Base-by-base conservation (phyloP, 257 asterid species). In the Marsdenia floribunda region DNA sequence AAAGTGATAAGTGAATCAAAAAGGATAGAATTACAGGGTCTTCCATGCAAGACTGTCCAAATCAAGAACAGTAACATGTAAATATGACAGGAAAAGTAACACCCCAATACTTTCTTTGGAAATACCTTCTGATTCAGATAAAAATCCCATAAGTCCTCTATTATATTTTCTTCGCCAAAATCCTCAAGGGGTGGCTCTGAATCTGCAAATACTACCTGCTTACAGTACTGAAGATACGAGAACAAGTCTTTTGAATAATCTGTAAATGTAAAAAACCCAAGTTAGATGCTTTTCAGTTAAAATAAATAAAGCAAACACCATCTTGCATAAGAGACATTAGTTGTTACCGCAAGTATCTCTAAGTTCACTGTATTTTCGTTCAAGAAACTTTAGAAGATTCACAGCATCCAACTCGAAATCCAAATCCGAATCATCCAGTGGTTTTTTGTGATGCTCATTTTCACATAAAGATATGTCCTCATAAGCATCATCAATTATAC, bases 121-220 rank as follows among this genome's bases (percentile, higher is more conserved):
- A 71, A 46, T 81, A 93, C 97, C 96, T 91, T 81, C 73, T 72
- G 79, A 8, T 78, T 74, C 80, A 82, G 85, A 79, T 86, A 93
- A 78, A 77, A 83, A 47, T 80, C 82, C 96, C 94, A 86, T 29
- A 90, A 75, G 70, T 80, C 90, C 67, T 82, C 79, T 76, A 86
- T 73, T 44, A 89, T 15, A 59, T 72, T 77, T 71, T 85, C 84
- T 81, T 89, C 96, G 47, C 85, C 93, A 37, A 47, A 75, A 77
- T 82, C 88, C 75, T 81, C 87, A 53, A 74, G 73, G 61, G 90
- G 83, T 40, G 90, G 88, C 63, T 67, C 63, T 68, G 80, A 77
- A 77, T 88, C 97, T 53, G 94, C 80, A 82, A 90, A 90, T 40
- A 90, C 90, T 49, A 88, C 89, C 71, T 93, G 91, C 76, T 87